A percentile compares a stretch with the other conserved stretches of the same genome.
These are phyloP conservation scores for Sambucus nigra DNA, from an alignment of 129 eudicot genomes.

Conservation along the genomic window DNA sequence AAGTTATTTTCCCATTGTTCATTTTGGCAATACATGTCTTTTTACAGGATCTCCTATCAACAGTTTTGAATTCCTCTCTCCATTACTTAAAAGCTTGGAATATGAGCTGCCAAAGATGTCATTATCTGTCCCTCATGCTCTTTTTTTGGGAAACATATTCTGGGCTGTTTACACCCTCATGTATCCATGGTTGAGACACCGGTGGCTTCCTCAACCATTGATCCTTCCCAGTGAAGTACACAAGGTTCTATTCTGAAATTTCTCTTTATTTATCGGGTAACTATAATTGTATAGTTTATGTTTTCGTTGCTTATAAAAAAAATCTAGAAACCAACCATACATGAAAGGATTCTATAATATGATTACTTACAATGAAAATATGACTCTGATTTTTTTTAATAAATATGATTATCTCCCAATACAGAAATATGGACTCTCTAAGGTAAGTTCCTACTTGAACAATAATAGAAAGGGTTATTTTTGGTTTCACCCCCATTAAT, in stretches of 20 bases:
- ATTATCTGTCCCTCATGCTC: slow-evolving; percentile 55
- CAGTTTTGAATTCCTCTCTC: slow-evolving; percentile 64
- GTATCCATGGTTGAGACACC: slow-evolving; percentile 60
- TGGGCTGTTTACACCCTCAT: slow-evolving; percentile 48
- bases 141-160: slow-evolving; percentile 51
- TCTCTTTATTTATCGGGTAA: too few species aligned
- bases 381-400: too few species aligned
- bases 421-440: too few species aligned
- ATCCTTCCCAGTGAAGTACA: slow-evolving; percentile 90
- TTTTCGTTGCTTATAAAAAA: too few species aligned
- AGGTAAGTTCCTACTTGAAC: too few species aligned
- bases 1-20: background rate
- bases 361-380: too few species aligned
- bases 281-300: too few species aligned
- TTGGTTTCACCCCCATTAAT: too few species aligned
- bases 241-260: slow-evolving; percentile 37
- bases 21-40: background rate
- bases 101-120: slow-evolving; percentile 69
- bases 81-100: slow-evolving; percentile 54
- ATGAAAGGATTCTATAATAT: too few species aligned
- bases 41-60: slow-evolving; percentile 77
- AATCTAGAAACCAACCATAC: background rate
- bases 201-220: slow-evolving; percentile 87
- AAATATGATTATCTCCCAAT: too few species aligned
- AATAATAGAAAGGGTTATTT: too few species aligned